A percentile compares a stretch with the other conserved stretches of the same genome.
Evolutionary conservation across 2,329 filamentous ascomycete genomes (phyloP).

Genomic region (Bipolaris oryzae): DNA sequence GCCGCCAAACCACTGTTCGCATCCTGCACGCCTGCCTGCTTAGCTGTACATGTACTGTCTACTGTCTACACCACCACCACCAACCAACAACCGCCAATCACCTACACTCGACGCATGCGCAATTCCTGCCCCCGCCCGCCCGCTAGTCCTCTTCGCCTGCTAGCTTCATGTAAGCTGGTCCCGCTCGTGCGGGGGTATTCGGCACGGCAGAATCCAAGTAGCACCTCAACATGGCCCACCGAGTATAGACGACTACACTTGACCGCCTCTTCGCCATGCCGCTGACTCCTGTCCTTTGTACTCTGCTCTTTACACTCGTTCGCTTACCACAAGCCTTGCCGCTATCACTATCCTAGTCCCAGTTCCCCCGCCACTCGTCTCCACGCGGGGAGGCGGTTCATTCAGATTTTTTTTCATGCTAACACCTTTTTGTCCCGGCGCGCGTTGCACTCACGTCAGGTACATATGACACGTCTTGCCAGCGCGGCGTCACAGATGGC

Average conservation of each 20-base stretch:
- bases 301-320: not conserved
- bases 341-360: not conserved
- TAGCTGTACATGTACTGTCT: too few species aligned
- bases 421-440: too few species aligned
- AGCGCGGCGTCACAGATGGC: too few species aligned
- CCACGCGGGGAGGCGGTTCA: slow-evolving; percentile 1
- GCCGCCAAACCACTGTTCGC: slow-evolving; percentile 3
- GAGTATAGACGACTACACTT: not conserved
- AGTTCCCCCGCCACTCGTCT: not conserved
- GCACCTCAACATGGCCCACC: slow-evolving; percentile 11
- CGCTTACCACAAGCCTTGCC: not conserved
- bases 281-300: not conserved
- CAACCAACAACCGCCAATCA: not conserved
- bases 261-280: slow-evolving; percentile 11
- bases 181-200: slow-evolving; percentile 6
- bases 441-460: too few species aligned
- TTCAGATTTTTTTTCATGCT: not conserved
- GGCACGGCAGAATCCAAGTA: slow-evolving; percentile 5
- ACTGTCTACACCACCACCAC: too few species aligned
- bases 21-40: slow-evolving; percentile 1
- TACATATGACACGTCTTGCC: too few species aligned
- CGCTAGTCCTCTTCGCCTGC: not conserved
- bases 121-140: slow-evolving; percentile 2
- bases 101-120: not conserved
- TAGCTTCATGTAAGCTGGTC: slow-evolving; percentile 1